Evolutionary conservation across 2,329 filamentous ascomycete genomes (phyloP).

Genomic region (Hypoxylon rubiginosum): DNA sequence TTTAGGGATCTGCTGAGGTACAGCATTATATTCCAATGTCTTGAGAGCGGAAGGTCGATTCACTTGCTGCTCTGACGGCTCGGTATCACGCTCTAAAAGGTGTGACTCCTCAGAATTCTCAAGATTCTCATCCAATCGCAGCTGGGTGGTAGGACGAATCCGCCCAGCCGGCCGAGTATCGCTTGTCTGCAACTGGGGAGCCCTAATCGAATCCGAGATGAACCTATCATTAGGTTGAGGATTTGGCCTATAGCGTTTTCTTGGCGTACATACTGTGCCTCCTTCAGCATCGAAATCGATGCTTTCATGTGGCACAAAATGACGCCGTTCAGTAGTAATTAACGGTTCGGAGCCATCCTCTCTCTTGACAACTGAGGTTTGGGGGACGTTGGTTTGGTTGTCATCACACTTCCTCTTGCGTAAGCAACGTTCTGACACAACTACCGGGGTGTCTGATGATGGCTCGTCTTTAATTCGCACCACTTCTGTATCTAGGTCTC

Average conservation of each 20-base stretch:
- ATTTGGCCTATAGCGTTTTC: constrained; percentile 52
- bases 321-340: constrained; percentile 44
- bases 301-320: constrained; percentile 65
- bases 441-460: constrained; percentile 65
- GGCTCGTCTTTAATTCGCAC: constrained; percentile 63
- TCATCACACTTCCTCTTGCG: constrained; percentile 61
- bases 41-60: constrained; percentile 17
- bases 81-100: neutral
- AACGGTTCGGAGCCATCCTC: constrained; percentile 56
- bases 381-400: constrained; percentile 41
- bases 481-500: constrained; percentile 3
- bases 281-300: constrained; percentile 70
- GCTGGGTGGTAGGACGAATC: neutral
- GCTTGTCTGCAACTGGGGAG: neutral
- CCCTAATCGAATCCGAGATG: neutral
- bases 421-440: constrained; percentile 65
- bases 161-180: neutral
- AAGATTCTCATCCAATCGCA: neutral
- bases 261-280: constrained; percentile 58
- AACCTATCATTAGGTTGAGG: constrained; percentile 10
- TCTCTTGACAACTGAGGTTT: constrained; percentile 57
- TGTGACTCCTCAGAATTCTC: neutral
- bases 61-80: neutral
- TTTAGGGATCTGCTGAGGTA: neutral
- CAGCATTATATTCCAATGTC: constrained; percentile 14